Conservation (phyloP, 306 rosid species). For the Sophora flavescens region DNA sequence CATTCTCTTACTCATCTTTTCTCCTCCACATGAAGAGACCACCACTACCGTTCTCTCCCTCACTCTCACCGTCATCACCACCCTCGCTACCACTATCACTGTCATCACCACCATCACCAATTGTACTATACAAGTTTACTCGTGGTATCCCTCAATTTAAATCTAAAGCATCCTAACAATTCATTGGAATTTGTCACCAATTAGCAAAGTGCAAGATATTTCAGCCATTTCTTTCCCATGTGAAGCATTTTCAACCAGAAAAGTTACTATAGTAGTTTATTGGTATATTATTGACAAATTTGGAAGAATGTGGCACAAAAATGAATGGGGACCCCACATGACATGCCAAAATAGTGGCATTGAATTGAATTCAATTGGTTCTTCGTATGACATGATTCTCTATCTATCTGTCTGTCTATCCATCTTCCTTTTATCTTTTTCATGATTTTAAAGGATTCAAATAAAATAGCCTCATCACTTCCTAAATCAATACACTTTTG, state of each 20-base stretch:
- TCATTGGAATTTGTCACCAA: no score
- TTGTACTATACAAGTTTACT: no score
- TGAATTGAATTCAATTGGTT: conserved; percentile 45
- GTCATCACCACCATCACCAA: no score
- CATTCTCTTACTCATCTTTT: no score
- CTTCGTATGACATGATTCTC: conserved; percentile 46
- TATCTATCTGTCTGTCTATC: not conserved
- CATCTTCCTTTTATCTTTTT: conserved; percentile 40
- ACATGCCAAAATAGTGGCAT: conserved; percentile 40
- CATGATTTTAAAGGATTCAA: conserved; percentile 39
- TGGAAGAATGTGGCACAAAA: conserved; percentile 62
- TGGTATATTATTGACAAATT: conserved; percentile 60
- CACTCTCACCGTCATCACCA: not conserved
- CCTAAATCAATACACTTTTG: conserved; percentile 48
- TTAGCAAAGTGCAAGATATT: not conserved
- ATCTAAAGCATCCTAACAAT: no score
- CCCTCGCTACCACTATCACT: no score
- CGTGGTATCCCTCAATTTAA: no score
- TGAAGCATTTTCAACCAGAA: conserved; percentile 64
- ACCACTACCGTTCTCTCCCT: not conserved
- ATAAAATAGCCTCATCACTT: conserved; percentile 27
- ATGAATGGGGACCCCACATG: conserved; percentile 53
- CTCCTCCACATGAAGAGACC: no score
- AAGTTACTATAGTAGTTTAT: conserved; percentile 30
- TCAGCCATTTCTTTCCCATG: not conserved